A percentile compares a stretch with the other conserved stretches of the same genome.
Evolutionary conservation across 2,329 filamentous ascomycete genomes (phyloP).

Genomic region (Trichoderma oligosporum): DNA sequence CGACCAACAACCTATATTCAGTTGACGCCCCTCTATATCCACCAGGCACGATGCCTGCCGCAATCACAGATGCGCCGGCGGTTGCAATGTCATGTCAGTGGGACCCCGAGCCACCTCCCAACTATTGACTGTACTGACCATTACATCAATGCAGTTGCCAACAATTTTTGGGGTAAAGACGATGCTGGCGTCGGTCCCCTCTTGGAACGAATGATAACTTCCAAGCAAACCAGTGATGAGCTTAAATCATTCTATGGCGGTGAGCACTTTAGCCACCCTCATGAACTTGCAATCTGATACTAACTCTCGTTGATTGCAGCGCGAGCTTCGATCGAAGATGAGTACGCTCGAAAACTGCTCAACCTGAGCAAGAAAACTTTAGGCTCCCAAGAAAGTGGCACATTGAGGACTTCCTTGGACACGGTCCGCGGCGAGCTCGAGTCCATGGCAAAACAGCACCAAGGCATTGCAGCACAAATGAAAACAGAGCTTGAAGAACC

Average conservation of each 20-base stretch:
- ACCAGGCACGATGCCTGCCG: conserved; percentile 53
- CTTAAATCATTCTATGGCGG: conserved; percentile 84
- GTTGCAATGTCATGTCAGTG: conserved; percentile 64
- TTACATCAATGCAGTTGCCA: conserved; percentile 64
- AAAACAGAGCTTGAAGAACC: conserved; percentile 94
- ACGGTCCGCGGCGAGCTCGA: conserved; percentile 86
- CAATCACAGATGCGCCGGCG: conserved; percentile 58
- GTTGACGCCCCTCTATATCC: background rate
- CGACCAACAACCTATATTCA: background rate
- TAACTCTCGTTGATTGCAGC: conserved; percentile 44
- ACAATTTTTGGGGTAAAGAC: conserved; percentile 99
- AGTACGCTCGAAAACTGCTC: conserved; percentile 86
- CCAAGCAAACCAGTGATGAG: conserved; percentile 93
- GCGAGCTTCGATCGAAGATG: conserved; percentile 90
- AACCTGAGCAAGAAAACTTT: conserved; percentile 83
- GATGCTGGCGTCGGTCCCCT: conserved; percentile 92
- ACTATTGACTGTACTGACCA: conserved; percentile 21
- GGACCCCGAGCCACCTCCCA: background rate
- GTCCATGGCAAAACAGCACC: conserved; percentile 89
- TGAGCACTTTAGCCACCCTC: conserved; percentile 38
- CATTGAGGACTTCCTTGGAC: conserved; percentile 79
- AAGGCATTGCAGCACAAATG: conserved; percentile 88
- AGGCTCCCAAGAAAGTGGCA: conserved; percentile 82
- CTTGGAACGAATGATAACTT: conserved; percentile 88
- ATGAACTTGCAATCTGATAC: background rate